Evolutionary conservation across 2,329 filamentous ascomycete species (phyloP).

Genomic region (Cyclaneusma minus): DNA sequence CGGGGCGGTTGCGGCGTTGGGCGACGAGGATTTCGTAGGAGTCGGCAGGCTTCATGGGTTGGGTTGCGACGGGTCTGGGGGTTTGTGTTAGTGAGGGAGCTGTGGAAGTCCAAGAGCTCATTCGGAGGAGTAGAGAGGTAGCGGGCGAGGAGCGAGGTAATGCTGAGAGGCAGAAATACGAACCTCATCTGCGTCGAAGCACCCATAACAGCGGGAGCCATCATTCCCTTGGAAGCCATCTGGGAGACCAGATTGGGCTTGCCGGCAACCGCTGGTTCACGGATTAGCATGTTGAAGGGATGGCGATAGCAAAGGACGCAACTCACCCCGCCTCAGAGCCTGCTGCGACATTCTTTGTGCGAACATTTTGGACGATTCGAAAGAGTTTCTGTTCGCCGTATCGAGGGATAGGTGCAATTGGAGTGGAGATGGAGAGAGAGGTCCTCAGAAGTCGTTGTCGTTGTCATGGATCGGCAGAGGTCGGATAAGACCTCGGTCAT

Average conservation of each 20-base stretch:
- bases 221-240: constrained; percentile 21
- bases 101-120: no score
- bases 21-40: constrained; percentile 43
- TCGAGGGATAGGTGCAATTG: constrained; percentile 2
- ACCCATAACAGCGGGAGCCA: constrained; percentile 23
- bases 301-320: constrained; percentile 1
- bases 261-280: constrained; percentile 14
- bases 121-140: not conserved
- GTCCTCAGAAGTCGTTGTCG: constrained; percentile 10
- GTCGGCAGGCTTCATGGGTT: constrained; percentile 26
- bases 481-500: constrained; percentile 1
- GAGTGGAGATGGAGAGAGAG: not conserved
- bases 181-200: constrained; percentile 32
- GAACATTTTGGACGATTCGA: constrained; percentile 21
- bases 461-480: constrained; percentile 5
- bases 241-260: constrained; percentile 25
- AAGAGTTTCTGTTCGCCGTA: constrained; percentile 3
- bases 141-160: not conserved
- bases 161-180: constrained; percentile 4
- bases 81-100: constrained; percentile 4
- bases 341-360: constrained; percentile 26
- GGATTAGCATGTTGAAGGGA: constrained; percentile 5
- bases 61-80: constrained; percentile 29
- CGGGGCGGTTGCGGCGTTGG: constrained; percentile 52
- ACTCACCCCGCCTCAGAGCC: constrained; percentile 25